Base-by-base conservation (phyloP, 2,329 filamentous ascomycete genomes). In the Ophiostoma australiae region DNA sequence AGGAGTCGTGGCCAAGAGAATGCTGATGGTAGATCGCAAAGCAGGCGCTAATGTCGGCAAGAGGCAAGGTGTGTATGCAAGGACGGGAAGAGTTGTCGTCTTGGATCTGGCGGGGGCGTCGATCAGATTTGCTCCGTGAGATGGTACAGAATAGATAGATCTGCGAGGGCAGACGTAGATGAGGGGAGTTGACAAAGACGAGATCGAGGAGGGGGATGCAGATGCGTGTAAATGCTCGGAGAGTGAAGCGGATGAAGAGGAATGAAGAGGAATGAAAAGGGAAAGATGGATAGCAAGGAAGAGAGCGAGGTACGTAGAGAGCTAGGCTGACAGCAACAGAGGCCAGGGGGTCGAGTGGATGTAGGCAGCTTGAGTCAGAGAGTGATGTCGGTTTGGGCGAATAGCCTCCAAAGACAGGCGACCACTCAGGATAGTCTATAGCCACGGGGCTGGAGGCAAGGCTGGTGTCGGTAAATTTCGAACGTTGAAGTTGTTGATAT, bases 1-100 rank as follows among this genome's bases (percentile, higher is more conserved):
- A 33, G 27, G 27, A 58, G 23, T 58, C 23, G 52, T 58, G 23
- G 58, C 58, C 58, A 63, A 63, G 58, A 63, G 58, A 63, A 63
- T 17, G 58, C 52, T 27, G 58, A 3, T 58, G 55, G 55, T 63
- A 63, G 58, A 63, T 63, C 58, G 15, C 5, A 33, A 13, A 58
- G n/a, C 23, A 27, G 52, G 52, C 52, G 52, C 58, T 63, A 63
- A 63, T 35, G 58, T 33, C 52, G 52, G 52, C 8, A 58, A 58
- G 58, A 17, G 23, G 27, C 58, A 63, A 33, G 58, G 10, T 63
- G 11, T 63, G 58, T 63, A 20, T 33, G 58, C 27, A 13, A 63
- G 13, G 27, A 17, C 58, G 58, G 15, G 58, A 63, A 33, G 13
- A 17, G 44, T 6, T 48, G 44, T 48, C 41, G 11, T 44, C 44